Conservation (phyloP, 768 basidiomycete genomes). For the Mycena sanguinolenta region DNA sequence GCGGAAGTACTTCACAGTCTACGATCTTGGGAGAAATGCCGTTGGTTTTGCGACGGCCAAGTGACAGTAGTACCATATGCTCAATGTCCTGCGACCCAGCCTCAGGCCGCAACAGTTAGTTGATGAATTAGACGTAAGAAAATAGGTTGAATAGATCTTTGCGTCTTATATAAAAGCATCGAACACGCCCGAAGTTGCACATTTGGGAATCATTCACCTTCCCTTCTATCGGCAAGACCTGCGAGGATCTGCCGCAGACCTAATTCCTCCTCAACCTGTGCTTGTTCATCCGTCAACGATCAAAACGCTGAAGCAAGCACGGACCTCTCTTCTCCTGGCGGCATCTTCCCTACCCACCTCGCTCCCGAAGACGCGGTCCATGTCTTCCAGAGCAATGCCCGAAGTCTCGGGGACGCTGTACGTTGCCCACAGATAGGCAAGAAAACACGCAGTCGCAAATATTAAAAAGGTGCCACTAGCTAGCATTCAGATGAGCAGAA, state of each 20-base stretch:
- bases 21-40: conserved; percentile 69
- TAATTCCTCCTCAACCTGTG: conserved; percentile 71
- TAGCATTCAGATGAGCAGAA: neutral
- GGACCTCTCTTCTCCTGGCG: conserved; percentile 66
- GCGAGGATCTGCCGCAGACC: conserved; percentile 63
- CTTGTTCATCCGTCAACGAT: neutral
- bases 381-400: conserved; percentile 80
- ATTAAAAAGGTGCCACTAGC: conserved; percentile 75
- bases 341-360: conserved; percentile 70
- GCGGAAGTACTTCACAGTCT: conserved; percentile 93
- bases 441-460: conserved; percentile 74
- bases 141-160: no score
- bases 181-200: no score
- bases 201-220: conserved; percentile 9
- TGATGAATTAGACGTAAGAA: no score
- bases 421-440: conserved; percentile 80
- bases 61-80: conserved; percentile 6
- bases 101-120: no score
- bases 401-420: conserved; percentile 83
- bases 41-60: conserved; percentile 79
- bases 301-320: conserved; percentile 13
- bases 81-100: no score
- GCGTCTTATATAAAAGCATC: no score
- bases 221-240: conserved; percentile 43
- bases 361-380: conserved; percentile 76